Conservation (phyloP, 768 basidiomycete species). For the Fomitopsis pulvina region DNA sequence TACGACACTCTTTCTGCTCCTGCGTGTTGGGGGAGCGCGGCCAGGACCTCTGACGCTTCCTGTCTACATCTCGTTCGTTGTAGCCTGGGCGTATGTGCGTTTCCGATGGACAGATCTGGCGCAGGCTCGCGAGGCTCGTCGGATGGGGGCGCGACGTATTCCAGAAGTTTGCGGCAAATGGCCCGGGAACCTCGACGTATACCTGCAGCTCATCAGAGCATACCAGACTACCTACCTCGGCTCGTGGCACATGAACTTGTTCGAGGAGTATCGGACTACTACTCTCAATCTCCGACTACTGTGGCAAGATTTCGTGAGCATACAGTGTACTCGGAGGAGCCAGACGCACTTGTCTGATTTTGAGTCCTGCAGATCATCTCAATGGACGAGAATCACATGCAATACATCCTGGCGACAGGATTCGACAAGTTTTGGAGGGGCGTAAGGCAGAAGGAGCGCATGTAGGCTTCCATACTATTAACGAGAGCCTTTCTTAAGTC, state of each 20-base stretch:
- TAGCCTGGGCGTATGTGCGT: slow-evolving; percentile 33
- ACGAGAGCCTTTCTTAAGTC: background rate
- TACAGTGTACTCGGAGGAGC: too few species aligned
- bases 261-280: slow-evolving; percentile 63
- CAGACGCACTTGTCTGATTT: background rate
- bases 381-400: slow-evolving; percentile 67
- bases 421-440: slow-evolving; percentile 68
- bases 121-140: slow-evolving; percentile 39
- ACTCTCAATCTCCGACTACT: slow-evolving; percentile 64
- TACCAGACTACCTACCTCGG: slow-evolving; percentile 55
- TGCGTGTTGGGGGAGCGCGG: slow-evolving; percentile 22
- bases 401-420: slow-evolving; percentile 58
- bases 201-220: slow-evolving; percentile 47
- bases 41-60: slow-evolving; percentile 33
- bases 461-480: slow-evolving; percentile 34
- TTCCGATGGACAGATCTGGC: slow-evolving; percentile 27
- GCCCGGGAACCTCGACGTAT: slow-evolving; percentile 74
- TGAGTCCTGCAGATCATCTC: slow-evolving; percentile 59
- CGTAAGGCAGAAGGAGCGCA: slow-evolving; percentile 52
- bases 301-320: slow-evolving; percentile 64
- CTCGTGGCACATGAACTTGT: slow-evolving; percentile 58
- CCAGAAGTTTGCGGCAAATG: slow-evolving; percentile 60
- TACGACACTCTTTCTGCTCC: slow-evolving; percentile 25
- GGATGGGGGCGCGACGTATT: slow-evolving; percentile 44
- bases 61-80: slow-evolving; percentile 33